Percentiles rank a stretch among this genome's conserved stretches.
phyloP scores from a whole-genome alignment of 1,284 basidiomycete genomes.

The Tilletiopsis washingtonensis region DNA sequence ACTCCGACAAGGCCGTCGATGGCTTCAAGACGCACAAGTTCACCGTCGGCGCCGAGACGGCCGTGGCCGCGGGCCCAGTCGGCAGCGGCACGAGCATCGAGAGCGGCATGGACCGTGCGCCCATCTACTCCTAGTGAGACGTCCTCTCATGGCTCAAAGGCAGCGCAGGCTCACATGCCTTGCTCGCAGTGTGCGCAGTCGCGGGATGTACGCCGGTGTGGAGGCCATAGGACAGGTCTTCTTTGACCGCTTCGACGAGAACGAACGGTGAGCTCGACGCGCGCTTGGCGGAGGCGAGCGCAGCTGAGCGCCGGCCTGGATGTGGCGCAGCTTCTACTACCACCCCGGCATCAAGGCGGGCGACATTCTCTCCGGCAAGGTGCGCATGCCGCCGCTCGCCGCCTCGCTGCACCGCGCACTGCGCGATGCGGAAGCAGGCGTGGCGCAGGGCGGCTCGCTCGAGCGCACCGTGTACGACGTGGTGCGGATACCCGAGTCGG shows the following conservation, averaged over 20 bases:
- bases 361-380: constrained; percentile 39
- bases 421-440: constrained; percentile 53
- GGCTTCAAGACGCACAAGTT: constrained; percentile 53
- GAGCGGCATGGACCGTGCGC: constrained; percentile 46
- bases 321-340: constrained; percentile 43
- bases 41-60: constrained; percentile 53
- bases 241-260: constrained; percentile 41
- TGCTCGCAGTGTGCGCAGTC: constrained; percentile 27
- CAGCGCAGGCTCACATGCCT: too few species aligned
- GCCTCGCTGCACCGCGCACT: constrained; percentile 50
- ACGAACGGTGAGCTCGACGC: too few species aligned
- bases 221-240: constrained; percentile 41
- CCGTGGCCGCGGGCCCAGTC: constrained; percentile 53
- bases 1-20: constrained; percentile 52
- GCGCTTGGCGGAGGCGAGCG: too few species aligned
- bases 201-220: constrained; percentile 44
- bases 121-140: constrained; percentile 41
- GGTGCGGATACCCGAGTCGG: constrained; percentile 10
- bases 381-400: constrained; percentile 49
- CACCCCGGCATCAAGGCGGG: constrained; percentile 39
- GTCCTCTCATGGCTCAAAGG: too few species aligned
- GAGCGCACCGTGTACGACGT: constrained; percentile 35
- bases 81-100: constrained; percentile 52
- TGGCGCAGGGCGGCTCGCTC: constrained; percentile 49
- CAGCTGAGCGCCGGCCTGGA: too few species aligned